phyloP scores from a whole-genome alignment of 75 land plant genomes.

The Cupressus sempervirens region DNA sequence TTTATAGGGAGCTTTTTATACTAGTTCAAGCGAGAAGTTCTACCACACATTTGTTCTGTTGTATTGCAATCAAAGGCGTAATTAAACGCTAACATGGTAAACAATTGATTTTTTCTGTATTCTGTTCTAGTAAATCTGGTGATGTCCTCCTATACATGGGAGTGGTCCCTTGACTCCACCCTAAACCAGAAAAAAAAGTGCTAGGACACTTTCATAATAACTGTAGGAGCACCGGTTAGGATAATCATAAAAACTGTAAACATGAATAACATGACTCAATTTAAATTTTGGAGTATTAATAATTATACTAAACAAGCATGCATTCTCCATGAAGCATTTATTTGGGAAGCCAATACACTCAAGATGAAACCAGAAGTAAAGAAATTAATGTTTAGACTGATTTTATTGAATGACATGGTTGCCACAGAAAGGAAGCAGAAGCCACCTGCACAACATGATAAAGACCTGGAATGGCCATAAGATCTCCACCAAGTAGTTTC shows the following conservation, averaged over 20 bases:
- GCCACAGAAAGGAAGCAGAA: conserved; percentile 5
- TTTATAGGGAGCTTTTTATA: too few species aligned
- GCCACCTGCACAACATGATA: conserved; percentile 66
- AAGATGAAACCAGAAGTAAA: not conserved
- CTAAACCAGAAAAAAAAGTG: not conserved
- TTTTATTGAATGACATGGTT: not conserved
- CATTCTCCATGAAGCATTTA: not conserved
- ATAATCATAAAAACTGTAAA: not conserved
- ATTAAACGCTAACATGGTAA: not conserved
- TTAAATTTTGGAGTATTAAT: not conserved
- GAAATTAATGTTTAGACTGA: not conserved
- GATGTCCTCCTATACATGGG: not conserved
- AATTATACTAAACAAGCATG: not conserved
- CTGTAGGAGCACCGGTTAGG: not conserved
- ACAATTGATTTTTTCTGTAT: not conserved
- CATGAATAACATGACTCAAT: not conserved
- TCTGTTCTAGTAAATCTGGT: not conserved
- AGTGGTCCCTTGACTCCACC: not conserved
- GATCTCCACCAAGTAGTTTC: conserved; percentile 76
- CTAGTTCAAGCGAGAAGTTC: too few species aligned
- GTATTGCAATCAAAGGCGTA: too few species aligned
- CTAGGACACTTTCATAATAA: not conserved
- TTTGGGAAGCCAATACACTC: not conserved
- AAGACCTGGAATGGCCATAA: conserved; percentile 87
- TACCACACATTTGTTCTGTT: too few species aligned